Evolutionary conservation across 2,329 filamentous ascomycete species (phyloP).

Genomic region (Gaeumannomyces sp.): DNA sequence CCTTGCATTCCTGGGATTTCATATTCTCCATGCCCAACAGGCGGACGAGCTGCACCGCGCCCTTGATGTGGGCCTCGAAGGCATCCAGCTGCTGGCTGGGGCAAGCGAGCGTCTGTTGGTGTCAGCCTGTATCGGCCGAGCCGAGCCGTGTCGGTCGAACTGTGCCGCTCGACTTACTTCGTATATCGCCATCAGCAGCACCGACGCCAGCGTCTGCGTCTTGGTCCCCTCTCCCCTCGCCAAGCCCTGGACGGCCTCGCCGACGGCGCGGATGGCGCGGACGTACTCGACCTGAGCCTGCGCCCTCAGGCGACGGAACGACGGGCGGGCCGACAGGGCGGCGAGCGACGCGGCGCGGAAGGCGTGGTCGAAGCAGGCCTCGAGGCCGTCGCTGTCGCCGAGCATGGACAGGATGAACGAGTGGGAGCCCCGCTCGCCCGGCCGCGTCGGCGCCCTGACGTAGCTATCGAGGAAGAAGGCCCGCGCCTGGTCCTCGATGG

Average conservation of each 20-base stretch:
- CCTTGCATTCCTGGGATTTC: background rate
- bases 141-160: too few relatives aligned
- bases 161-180: background rate
- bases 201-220: slow-evolving; percentile 5
- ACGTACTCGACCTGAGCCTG: slow-evolving; percentile 5
- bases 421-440: background rate
- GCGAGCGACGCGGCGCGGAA: slow-evolving; percentile 3
- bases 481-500: slow-evolving; percentile 7
- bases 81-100: slow-evolving; percentile 3
- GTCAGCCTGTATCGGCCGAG: background rate
- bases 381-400: background rate
- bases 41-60: slow-evolving; percentile 2
- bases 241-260: slow-evolving; percentile 3
- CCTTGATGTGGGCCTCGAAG: slow-evolving; percentile 5
- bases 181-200: slow-evolving; percentile 4
- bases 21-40: background rate
- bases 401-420: slow-evolving; percentile 2
- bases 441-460: background rate
- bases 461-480: slow-evolving; percentile 4
- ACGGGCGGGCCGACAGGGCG: background rate
- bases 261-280: slow-evolving; percentile 6
- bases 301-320: background rate
- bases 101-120: slow-evolving; percentile 5
- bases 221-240: background rate
- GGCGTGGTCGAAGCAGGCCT: slow-evolving; percentile 4